Percentiles rank a stretch among this genome's conserved stretches.
Evolutionary conservation across 305 asterid genomes (phyloP).

Genomic region (Fraxinus xanthoxyloides): DNA sequence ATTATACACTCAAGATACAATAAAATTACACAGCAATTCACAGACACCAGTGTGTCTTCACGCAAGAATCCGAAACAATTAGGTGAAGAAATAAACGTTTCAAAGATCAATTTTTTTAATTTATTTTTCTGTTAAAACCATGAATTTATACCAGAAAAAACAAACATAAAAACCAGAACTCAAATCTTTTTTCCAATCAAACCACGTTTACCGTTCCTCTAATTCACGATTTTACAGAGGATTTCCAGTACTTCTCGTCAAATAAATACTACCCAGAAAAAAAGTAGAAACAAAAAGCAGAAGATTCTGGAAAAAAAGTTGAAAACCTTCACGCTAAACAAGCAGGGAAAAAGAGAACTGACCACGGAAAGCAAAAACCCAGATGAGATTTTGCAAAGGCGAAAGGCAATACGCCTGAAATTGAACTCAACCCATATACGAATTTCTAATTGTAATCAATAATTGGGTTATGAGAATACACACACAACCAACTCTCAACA

Average conservation of each 20-base stretch:
- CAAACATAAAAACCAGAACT: background rate
- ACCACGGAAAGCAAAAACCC: constrained; percentile 13
- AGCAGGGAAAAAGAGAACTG: background rate
- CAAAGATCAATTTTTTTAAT: background rate
- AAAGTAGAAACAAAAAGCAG: background rate
- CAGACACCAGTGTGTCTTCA: background rate
- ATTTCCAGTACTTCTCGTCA: background rate
- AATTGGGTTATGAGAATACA: constrained; percentile 15
- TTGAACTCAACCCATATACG: constrained; percentile 20
- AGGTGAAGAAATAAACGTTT: background rate
- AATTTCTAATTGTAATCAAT: constrained; percentile 12
- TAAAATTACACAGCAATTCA: background rate
- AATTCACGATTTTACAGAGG: background rate
- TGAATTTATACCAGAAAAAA: background rate
- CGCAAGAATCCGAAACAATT: background rate
- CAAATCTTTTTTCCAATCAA: background rate
- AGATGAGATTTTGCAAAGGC: background rate
- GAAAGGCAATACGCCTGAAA: background rate
- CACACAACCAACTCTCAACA: background rate
- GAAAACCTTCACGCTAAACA: background rate
- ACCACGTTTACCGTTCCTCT: background rate
- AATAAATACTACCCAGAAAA: background rate
- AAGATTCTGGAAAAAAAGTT: constrained; percentile 16
- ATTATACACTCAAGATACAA: background rate
- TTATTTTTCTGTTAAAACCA: background rate